These are phyloP conservation scores for Westerdykella aurantiaca DNA, from an alignment of 2,329 filamentous ascomycete genomes.

Conservation along the genomic window DNA sequence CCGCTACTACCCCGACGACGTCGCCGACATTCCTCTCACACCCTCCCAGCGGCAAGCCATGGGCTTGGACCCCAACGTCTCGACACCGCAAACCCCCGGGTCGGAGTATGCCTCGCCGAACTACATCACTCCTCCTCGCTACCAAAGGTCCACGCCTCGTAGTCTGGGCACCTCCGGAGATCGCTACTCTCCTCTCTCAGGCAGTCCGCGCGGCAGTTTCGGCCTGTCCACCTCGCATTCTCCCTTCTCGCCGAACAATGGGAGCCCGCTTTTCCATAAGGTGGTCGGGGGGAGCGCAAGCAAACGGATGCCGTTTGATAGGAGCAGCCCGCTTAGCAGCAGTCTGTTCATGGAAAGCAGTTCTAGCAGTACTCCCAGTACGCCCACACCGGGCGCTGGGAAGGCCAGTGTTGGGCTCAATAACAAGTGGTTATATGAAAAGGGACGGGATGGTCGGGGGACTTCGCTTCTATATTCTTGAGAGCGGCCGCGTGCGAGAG, in stretches of 20 bases:
- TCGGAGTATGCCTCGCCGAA: constrained; percentile 45
- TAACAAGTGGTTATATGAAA: constrained; percentile 93
- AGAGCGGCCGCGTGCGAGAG: too few relatives aligned
- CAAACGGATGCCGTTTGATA: constrained; percentile 59
- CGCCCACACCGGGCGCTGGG: constrained; percentile 57
- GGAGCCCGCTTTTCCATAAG: constrained; percentile 62
- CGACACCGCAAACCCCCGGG: constrained; percentile 56
- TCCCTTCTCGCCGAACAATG: constrained; percentile 47
- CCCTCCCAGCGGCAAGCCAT: constrained; percentile 81
- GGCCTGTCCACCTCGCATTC: constrained; percentile 24
- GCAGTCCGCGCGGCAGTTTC: constrained; percentile 42
- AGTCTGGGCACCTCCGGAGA: constrained; percentile 47
- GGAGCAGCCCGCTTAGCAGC: constrained; percentile 40
- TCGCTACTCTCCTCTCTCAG: constrained; percentile 51
- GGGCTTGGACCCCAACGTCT: constrained; percentile 63
- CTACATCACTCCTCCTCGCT: constrained; percentile 82
- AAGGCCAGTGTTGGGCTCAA: constrained; percentile 72
- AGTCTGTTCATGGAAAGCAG: constrained; percentile 35
- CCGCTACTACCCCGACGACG: constrained; percentile 56
- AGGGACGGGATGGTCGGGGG: constrained; percentile 53
- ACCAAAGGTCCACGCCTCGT: constrained; percentile 67
- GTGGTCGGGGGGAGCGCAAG: constrained; percentile 48
- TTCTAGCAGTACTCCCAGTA: constrained; percentile 47
- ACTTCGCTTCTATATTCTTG: constrained; percentile 25
- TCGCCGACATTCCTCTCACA: constrained; percentile 85